These are phyloP conservation scores for Chlorella sp. DNA, from an alignment of 139 green algal species.

Conservation along the genomic window DNA sequence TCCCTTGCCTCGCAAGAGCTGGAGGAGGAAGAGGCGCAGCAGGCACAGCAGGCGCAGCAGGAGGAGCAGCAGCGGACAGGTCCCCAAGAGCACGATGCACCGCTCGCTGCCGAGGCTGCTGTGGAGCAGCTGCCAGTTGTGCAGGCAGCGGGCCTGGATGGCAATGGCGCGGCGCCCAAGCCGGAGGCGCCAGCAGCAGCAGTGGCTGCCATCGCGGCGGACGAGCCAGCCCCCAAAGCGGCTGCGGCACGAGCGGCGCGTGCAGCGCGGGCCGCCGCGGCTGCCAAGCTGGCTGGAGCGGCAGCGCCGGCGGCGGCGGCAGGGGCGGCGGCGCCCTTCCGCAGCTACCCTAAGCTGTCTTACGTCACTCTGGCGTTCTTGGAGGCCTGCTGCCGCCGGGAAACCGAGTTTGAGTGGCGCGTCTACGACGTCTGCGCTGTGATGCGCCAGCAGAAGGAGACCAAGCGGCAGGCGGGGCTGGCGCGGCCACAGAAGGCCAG, in stretches of 20 bases:
- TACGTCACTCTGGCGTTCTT: conserved; percentile 63
- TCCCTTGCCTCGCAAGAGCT: background rate
- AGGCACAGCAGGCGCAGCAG: background rate
- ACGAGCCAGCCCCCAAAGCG: too few species aligned
- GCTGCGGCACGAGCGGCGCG: too few species aligned
- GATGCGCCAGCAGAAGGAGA: conserved; percentile 67
- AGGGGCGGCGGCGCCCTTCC: background rate
- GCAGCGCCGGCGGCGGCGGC: background rate
- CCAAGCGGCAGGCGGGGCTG: conserved; percentile 47
- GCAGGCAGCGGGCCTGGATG: background rate
- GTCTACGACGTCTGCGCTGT: conserved; percentile 67
- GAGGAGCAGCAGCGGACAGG: background rate
- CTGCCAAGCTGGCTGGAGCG: background rate
- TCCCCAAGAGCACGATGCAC: too few species aligned
- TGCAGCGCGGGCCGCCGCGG: too few species aligned
- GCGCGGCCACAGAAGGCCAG: conserved; percentile 52
- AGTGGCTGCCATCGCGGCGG: too few species aligned
- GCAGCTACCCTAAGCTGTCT: conserved; percentile 46
- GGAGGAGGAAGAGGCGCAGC: background rate
- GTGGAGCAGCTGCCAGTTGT: too few species aligned
- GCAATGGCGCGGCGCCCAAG: too few species aligned
- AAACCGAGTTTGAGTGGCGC: conserved; percentile 51
- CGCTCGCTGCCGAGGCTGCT: too few species aligned
- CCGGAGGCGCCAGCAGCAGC: too few species aligned
- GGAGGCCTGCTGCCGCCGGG: conserved; percentile 57